These are phyloP conservation scores for Rhinocladiella similis DNA, from an alignment of 2,329 filamentous ascomycete genomes.

Conservation along the genomic window DNA sequence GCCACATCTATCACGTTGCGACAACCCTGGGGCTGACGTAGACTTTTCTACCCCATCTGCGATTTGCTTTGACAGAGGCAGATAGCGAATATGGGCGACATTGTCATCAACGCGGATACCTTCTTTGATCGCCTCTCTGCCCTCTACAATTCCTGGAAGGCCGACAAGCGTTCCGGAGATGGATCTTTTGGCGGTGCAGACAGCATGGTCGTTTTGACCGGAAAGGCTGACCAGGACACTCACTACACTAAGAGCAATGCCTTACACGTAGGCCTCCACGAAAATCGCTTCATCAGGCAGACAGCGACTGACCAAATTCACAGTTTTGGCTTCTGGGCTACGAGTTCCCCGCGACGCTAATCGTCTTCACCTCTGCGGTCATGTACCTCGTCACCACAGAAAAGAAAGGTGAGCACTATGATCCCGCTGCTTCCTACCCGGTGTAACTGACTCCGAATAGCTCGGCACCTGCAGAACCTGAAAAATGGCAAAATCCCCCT, in stretches of 20 bases:
- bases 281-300: not conserved
- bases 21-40: not conserved
- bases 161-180: constrained; percentile 78
- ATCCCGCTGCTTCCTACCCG: constrained; percentile 21
- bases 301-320: constrained; percentile 6
- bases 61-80: constrained; percentile 20
- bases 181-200: constrained; percentile 80
- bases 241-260: constrained; percentile 95
- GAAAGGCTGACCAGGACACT: constrained; percentile 82
- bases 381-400: constrained; percentile 92
- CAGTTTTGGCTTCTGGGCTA: constrained; percentile 99
- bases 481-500: constrained; percentile 91
- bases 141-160: constrained; percentile 91
- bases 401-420: constrained; percentile 74
- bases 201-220: constrained; percentile 87
- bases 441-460: constrained; percentile 51
- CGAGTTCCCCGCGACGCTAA: constrained; percentile 94
- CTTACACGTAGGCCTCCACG: constrained; percentile 67
- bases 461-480: constrained; percentile 87
- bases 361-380: constrained; percentile 84
- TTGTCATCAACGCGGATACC: constrained; percentile 89
- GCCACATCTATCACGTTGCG: not conserved
- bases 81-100: constrained; percentile 61
- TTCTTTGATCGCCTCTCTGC: constrained; percentile 92
- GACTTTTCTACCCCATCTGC: constrained; percentile 2